These are phyloP conservation scores for Passiflora organensis DNA, from an alignment of 345 rosid species.

Conservation along the genomic window DNA sequence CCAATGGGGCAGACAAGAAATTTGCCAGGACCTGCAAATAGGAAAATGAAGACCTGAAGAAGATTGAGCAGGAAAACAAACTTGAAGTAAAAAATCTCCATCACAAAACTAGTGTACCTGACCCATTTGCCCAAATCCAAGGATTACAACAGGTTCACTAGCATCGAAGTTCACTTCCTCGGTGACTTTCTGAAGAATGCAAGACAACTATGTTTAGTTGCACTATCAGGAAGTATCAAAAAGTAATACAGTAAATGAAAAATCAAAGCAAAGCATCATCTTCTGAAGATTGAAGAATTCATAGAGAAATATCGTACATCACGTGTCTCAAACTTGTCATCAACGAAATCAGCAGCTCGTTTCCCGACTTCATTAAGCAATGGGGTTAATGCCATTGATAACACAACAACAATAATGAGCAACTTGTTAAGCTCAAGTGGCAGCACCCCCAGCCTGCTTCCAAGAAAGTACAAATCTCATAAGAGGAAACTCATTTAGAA, in stretches of 20 bases:
- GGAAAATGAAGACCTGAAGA: constrained; percentile 10
- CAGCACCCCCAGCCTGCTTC: constrained; percentile 84
- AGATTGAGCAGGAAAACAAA: not conserved
- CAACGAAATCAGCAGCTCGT: constrained; percentile 73
- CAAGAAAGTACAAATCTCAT: constrained; percentile 8
- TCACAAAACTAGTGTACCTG: constrained; percentile 42
- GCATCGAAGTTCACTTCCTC: constrained; percentile 60
- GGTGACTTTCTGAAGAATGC: constrained; percentile 40
- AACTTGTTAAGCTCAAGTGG: constrained; percentile 98
- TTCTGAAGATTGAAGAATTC: not conserved
- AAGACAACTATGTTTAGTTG: constrained; percentile 1
- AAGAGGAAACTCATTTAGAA: constrained; percentile 11
- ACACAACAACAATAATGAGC: constrained; percentile 87
- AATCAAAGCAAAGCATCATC: not conserved
- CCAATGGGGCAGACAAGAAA: constrained; percentile 80
- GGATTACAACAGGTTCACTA: constrained; percentile 77
- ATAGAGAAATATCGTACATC: constrained; percentile 35
- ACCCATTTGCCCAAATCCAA: constrained; percentile 97
- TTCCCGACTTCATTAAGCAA: constrained; percentile 79
- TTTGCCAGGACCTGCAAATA: constrained; percentile 75
- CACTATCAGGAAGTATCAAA: constrained; percentile 1
- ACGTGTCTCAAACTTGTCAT: constrained; percentile 38
- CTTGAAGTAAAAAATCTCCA: not conserved
- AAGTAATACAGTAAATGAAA: not conserved
- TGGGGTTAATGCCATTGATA: constrained; percentile 97